phyloP scores from a whole-genome alignment of 1,139 yeast species.

The Blastobotrys apis region DNA sequence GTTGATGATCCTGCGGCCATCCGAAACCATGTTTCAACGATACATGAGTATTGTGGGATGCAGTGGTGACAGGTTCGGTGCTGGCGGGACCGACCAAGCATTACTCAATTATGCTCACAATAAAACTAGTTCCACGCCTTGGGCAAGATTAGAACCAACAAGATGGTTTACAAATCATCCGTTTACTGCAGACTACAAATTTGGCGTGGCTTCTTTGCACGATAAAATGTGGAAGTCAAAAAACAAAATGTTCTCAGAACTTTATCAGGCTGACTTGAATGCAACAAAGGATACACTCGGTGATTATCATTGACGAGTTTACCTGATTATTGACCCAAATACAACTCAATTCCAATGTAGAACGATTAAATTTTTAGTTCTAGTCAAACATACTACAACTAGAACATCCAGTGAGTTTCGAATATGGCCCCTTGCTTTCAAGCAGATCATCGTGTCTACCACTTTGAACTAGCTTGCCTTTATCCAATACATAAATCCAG shows the following conservation, averaged over 20 bases:
- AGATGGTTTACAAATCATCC: conserved; percentile 6
- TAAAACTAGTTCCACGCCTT: neutral
- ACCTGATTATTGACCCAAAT: too few relatives aligned
- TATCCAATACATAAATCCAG: conserved; percentile 12
- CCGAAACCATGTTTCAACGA: neutral
- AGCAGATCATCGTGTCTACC: conserved; percentile 7
- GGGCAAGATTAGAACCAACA: conserved; percentile 4
- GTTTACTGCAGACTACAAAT: neutral
- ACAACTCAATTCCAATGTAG: too few relatives aligned
- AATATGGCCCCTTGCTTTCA: too few relatives aligned
- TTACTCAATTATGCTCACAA: conserved; percentile 9
- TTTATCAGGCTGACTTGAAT: conserved; percentile 4
- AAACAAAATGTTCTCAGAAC: neutral
- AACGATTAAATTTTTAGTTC: too few relatives aligned
- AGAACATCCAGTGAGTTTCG: too few relatives aligned
- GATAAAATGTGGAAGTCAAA: conserved; percentile 4
- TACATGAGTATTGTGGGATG: conserved; percentile 1
- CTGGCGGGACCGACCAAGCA: neutral
- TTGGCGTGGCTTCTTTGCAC: conserved; percentile 3
- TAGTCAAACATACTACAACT: too few relatives aligned
- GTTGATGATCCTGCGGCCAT: conserved; percentile 2
- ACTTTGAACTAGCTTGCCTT: conserved; percentile 5
- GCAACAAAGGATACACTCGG: neutral
- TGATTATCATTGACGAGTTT: too few relatives aligned
- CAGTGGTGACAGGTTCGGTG: neutral